phyloP scores from a whole-genome alignment of 352 stramenopile species.

The Globisporangium okanoganense region DNA sequence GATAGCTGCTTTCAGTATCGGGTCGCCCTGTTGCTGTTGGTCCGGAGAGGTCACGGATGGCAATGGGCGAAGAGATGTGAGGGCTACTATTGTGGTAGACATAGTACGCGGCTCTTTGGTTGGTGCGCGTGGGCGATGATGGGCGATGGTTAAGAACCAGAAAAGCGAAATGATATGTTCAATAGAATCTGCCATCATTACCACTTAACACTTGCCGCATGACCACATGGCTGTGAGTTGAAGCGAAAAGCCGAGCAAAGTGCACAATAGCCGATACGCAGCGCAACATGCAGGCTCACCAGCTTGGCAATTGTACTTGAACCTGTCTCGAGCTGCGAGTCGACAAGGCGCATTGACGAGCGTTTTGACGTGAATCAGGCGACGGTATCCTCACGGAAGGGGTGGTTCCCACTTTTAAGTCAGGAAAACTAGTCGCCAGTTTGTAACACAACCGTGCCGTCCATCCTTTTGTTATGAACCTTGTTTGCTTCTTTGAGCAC shows the following conservation, averaged over 20 bases:
- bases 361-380: not conserved
- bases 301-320: no score
- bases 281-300: not conserved
- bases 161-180: not conserved
- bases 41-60: not conserved
- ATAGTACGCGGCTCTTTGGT: conserved; percentile 24
- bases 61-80: not conserved
- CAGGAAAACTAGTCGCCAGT: not conserved
- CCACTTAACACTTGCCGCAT: no score
- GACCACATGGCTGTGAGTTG: not conserved
- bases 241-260: not conserved
- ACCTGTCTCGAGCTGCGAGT: not conserved
- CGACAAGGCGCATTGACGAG: not conserved
- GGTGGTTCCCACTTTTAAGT: not conserved
- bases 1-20: conserved; percentile 5
- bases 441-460: not conserved
- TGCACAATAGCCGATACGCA: not conserved
- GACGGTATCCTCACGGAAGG: not conserved
- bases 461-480: conserved; percentile 9
- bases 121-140: conserved; percentile 26
- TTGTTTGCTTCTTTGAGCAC: not conserved
- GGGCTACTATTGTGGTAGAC: not conserved
- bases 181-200: no score
- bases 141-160: conserved; percentile 10
- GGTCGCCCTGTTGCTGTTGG: conserved; percentile 4